phyloP scores from a whole-genome alignment of 768 basidiomycete genomes.

The Rhodotorula diobovata region DNA sequence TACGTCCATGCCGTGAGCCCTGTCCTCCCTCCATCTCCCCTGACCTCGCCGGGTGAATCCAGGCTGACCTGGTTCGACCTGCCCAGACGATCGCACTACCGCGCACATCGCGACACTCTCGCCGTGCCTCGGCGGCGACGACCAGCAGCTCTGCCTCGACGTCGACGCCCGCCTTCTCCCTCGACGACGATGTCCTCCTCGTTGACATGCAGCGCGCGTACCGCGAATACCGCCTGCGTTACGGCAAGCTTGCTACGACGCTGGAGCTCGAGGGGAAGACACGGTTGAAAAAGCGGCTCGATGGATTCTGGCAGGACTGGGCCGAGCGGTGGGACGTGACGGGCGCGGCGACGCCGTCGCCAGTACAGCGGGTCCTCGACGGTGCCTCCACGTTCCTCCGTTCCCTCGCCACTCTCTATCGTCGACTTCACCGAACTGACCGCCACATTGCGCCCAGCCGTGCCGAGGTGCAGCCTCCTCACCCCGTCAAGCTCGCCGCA shows the following conservation, averaged over 20 bases:
- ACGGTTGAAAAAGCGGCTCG: background rate
- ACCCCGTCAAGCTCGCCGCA: background rate
- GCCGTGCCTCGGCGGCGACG: constrained; percentile 8
- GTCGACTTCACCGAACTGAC: too few species aligned
- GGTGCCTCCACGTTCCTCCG: background rate
- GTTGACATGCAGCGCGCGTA: constrained; percentile 1
- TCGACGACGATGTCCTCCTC: constrained; percentile 28
- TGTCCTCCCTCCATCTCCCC: background rate
- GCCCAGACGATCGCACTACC: constrained; percentile 24
- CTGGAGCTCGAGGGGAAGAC: constrained; percentile 6
- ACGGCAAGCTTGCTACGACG: background rate
- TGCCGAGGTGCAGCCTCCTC: constrained; percentile 4
- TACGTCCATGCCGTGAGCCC: constrained; percentile 25
- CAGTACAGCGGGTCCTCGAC: background rate
- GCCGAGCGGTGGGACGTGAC: constrained; percentile 1
- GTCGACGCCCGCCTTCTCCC: background rate
- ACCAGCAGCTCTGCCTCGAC: background rate
- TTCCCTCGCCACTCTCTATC: too few species aligned
- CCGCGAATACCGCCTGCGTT: constrained; percentile 8
- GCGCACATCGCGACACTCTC: background rate
- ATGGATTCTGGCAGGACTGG: constrained; percentile 16
- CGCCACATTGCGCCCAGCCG: background rate
- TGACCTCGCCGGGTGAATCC: background rate
- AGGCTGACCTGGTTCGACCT: background rate
- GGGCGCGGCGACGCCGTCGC: background rate